Percentiles rank a stretch among this genome's conserved stretches.
These are phyloP conservation scores for Loxodes magnus DNA, from an alignment of 73 alveolate genomes.

Conservation along the genomic window DNA sequence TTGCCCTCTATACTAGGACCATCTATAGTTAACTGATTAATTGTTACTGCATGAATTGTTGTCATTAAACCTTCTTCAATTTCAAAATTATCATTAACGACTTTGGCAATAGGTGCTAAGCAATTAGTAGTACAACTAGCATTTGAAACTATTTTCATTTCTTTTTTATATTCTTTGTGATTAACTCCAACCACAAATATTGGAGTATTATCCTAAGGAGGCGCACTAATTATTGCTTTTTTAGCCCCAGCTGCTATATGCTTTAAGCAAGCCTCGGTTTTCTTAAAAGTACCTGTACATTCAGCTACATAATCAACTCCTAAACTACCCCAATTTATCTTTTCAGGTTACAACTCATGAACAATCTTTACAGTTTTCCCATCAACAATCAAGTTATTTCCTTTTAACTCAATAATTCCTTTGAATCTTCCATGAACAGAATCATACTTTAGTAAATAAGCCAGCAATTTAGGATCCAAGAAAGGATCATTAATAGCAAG, in stretches of 20 bases:
- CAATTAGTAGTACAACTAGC: slow-evolving; percentile 98
- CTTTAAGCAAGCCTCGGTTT: slow-evolving; percentile 8
- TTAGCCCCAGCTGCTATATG: slow-evolving; percentile 73
- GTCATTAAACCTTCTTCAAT: slow-evolving; percentile 84
- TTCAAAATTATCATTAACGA: slow-evolving; percentile 80
- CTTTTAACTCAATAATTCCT: slow-evolving; percentile 59
- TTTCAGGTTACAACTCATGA: slow-evolving; percentile 71
- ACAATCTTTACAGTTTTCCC: slow-evolving; percentile 63
- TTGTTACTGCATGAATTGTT: slow-evolving; percentile 86
- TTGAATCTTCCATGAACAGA: slow-evolving; percentile 47
- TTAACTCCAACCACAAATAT: slow-evolving; percentile 82
- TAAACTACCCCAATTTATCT: slow-evolving; percentile 71
- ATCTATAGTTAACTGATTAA: slow-evolving; percentile 79
- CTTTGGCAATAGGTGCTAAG: slow-evolving; percentile 93
- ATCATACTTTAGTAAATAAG: slow-evolving; percentile 51
- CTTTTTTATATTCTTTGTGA: too few relatives aligned
- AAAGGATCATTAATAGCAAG: slow-evolving; percentile 54
- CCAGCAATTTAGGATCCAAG: slow-evolving; percentile 55
- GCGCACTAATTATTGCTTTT: slow-evolving; percentile 93
- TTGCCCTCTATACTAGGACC: slow-evolving; percentile 85
- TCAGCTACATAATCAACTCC: slow-evolving; percentile 84
- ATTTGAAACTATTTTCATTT: slow-evolving; percentile 70
- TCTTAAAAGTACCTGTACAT: slow-evolving; percentile 86
- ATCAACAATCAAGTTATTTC: slow-evolving; percentile 63
- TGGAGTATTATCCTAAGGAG: slow-evolving; percentile 80